Evolutionary conservation across 1,284 basidiomycete genomes (phyloP).

Genomic region (Bondarzewia mesenterica): DNA sequence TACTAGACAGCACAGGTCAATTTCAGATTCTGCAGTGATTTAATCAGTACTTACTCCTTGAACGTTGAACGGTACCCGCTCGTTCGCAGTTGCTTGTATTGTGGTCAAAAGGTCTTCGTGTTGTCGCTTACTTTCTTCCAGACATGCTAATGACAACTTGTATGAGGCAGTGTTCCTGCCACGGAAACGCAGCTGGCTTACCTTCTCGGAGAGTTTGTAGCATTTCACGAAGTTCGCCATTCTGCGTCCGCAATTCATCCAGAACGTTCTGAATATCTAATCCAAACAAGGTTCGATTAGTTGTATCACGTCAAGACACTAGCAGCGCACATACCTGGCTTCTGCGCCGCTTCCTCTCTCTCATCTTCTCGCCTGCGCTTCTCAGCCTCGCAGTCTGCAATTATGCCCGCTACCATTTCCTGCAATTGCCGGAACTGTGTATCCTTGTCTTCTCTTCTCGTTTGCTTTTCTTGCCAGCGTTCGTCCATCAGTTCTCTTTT

Average conservation of each 20-base stretch:
- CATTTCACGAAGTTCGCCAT: constrained; percentile 41
- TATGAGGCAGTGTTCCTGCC: background rate
- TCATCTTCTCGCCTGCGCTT: constrained; percentile 42
- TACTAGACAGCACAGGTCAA: constrained; percentile 33
- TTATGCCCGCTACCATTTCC: constrained; percentile 48
- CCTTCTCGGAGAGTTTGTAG: constrained; percentile 45
- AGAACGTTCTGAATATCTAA: constrained; percentile 45
- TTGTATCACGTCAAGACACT: background rate
- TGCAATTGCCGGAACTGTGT: constrained; percentile 40
- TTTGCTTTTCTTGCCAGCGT: constrained; percentile 49
- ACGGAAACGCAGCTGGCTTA: constrained; percentile 21
- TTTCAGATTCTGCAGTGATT: background rate
- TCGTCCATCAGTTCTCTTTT: constrained; percentile 51
- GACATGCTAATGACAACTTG: constrained; percentile 38
- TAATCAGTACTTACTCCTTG: constrained; percentile 44
- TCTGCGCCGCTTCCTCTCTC: constrained; percentile 35
- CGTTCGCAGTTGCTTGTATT: constrained; percentile 54
- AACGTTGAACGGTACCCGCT: constrained; percentile 71
- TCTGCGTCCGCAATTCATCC: constrained; percentile 43
- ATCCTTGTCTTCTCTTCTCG: constrained; percentile 47
- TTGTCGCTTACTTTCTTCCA: constrained; percentile 49
- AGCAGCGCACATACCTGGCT: constrained; percentile 34
- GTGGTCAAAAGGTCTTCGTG: constrained; percentile 56
- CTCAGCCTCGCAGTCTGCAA: constrained; percentile 43
- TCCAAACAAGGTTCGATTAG: too few relatives aligned